phyloP scores from a whole-genome alignment of 1,284 basidiomycete species.

The Ceratobasidium sp. region DNA sequence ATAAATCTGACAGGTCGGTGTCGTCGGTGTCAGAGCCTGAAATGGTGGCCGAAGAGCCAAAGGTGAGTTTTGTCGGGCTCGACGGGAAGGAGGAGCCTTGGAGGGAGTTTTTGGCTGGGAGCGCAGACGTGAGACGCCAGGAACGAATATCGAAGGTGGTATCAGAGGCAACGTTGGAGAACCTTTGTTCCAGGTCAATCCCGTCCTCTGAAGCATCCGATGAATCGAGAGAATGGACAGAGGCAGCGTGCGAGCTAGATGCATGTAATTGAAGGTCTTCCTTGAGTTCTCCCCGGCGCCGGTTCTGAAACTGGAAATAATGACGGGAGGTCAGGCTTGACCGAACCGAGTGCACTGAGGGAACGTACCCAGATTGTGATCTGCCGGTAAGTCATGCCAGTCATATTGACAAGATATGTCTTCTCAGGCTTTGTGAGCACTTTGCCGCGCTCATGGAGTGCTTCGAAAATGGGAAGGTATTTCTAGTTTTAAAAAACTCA shows the following conservation, averaged over 20 bases:
- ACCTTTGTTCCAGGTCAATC: slow-evolving; percentile 9
- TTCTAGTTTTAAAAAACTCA: background rate
- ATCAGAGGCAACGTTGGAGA: slow-evolving; percentile 2
- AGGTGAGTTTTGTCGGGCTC: slow-evolving; percentile 24
- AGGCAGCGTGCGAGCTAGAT: slow-evolving; percentile 4
- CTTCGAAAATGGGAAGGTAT: slow-evolving; percentile 39
- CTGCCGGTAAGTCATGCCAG: slow-evolving; percentile 45
- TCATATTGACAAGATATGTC: slow-evolving; percentile 43
- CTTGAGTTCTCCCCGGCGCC: slow-evolving; percentile 35
- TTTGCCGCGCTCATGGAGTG: slow-evolving; percentile 33
- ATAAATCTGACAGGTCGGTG: slow-evolving; percentile 21
- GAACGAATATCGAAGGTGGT: slow-evolving; percentile 35
- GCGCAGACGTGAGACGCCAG: slow-evolving; percentile 29
- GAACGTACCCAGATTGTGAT: slow-evolving; percentile 46
- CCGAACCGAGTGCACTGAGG: background rate
- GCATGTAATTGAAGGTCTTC: slow-evolving; percentile 2
- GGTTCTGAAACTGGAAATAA: slow-evolving; percentile 29
- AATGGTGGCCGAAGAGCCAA: background rate
- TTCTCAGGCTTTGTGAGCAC: slow-evolving; percentile 43
- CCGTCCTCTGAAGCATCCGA: slow-evolving; percentile 18
- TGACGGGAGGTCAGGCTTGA: background rate
- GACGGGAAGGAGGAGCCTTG: slow-evolving; percentile 9
- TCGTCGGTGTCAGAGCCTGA: slow-evolving; percentile 13
- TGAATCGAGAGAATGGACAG: slow-evolving; percentile 17
- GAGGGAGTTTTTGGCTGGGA: background rate